Conservation (phyloP, 306 rosid species). For the Citrullus amarus region DNA sequence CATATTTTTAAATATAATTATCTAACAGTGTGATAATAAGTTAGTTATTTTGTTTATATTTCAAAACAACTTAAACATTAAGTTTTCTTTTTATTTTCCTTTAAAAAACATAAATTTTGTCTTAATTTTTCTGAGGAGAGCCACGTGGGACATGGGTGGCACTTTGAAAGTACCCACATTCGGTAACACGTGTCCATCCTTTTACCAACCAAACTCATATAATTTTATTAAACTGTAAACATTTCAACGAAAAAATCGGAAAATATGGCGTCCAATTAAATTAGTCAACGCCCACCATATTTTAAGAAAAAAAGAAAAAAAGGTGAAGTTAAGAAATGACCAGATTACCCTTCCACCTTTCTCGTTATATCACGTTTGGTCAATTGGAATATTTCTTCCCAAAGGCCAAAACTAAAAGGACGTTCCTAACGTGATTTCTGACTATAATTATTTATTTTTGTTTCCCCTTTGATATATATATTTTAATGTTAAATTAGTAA, state of each 20-base stretch:
- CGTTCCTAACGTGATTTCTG: neutral
- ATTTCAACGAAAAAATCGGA: neutral
- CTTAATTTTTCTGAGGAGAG: neutral
- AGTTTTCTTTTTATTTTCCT: neutral
- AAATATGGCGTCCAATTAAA: neutral
- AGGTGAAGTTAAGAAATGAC: neutral
- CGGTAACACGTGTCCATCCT: neutral
- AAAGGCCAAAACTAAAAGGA: neutral
- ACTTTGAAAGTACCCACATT: neutral
- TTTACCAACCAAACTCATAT: neutral
- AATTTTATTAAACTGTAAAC: neutral
- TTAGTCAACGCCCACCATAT: conserved; percentile 6
- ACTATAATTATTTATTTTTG: neutral
- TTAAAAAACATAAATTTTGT: neutral
- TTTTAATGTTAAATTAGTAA: too few species aligned
- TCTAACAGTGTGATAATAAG: too few species aligned
- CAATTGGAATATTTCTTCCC: neutral
- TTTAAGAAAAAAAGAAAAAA: neutral
- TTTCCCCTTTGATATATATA: neutral
- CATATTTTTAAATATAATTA: too few species aligned
- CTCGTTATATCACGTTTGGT: neutral
- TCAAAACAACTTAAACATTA: too few species aligned
- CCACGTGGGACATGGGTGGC: conserved; percentile 9
- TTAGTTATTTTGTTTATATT: too few species aligned
- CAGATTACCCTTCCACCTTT: neutral